Conservation (phyloP, 2,329 filamentous ascomycete species). For the Aspergillus eucalypticola region DNA sequence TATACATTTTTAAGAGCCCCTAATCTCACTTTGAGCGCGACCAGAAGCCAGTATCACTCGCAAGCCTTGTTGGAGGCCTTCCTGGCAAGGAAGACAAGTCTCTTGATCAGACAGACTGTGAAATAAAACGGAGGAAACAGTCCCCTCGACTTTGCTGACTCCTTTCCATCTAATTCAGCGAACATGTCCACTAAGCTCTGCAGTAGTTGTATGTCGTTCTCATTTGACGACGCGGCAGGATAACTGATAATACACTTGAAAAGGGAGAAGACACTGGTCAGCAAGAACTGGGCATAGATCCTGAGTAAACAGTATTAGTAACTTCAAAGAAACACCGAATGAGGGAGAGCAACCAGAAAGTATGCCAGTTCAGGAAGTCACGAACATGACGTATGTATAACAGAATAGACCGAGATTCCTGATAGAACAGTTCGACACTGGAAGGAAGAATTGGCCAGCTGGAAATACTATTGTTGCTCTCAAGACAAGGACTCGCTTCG, state of each 20-base stretch:
- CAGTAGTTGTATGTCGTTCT: constrained; percentile 21
- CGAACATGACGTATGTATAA: constrained; percentile 24
- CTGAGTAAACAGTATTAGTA: constrained; percentile 8
- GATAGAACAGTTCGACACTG: constrained; percentile 26
- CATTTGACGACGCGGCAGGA: constrained; percentile 16
- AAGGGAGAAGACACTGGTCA: constrained; percentile 24
- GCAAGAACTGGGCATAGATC: constrained; percentile 27
- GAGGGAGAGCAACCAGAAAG: constrained; percentile 22
- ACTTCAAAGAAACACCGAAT: background rate
- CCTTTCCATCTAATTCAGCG: constrained; percentile 5
- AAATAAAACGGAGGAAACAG: constrained; percentile 26
- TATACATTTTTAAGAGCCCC: no score
- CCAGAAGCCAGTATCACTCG: background rate
- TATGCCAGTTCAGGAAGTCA: constrained; percentile 22
- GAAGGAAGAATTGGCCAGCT: constrained; percentile 21
- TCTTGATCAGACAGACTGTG: constrained; percentile 19
- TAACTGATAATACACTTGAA: constrained; percentile 24
- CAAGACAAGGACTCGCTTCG: constrained; percentile 13
- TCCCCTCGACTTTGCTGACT: constrained; percentile 9
- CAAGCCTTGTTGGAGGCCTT: constrained; percentile 13
- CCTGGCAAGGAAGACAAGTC: constrained; percentile 25
- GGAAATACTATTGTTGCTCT: background rate
- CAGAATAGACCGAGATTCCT: constrained; percentile 24
- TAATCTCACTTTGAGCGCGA: no score
- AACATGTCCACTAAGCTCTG: constrained; percentile 19